phyloP scores from a whole-genome alignment of 2,329 filamentous ascomycete species.

The Penicillium nordicum region DNA sequence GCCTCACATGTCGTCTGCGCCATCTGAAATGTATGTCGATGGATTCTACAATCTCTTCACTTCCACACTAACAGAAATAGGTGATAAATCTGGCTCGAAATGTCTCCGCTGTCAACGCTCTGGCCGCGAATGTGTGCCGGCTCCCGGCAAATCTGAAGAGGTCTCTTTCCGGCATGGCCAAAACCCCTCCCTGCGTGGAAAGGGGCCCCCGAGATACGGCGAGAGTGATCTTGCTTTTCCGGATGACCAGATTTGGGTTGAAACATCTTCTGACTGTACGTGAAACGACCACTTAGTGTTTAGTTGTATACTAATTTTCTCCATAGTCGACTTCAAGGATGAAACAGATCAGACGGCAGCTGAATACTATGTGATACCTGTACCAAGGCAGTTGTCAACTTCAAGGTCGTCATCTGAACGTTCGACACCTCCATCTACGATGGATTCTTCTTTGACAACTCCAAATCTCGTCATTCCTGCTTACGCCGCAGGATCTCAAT shows the following conservation, averaged over 20 bases:
- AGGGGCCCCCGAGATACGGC: slow-evolving; percentile 35
- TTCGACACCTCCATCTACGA: slow-evolving; percentile 25
- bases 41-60: not conserved
- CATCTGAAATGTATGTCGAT: slow-evolving; percentile 35
- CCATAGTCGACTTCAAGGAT: slow-evolving; percentile 35
- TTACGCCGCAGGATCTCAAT: slow-evolving; percentile 9
- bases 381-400: slow-evolving; percentile 14
- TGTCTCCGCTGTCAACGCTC: slow-evolving; percentile 38
- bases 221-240: slow-evolving; percentile 36
- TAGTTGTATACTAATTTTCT: slow-evolving; percentile 1
- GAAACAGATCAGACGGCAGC: slow-evolving; percentile 36
- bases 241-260: slow-evolving; percentile 33
- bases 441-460: slow-evolving; percentile 21
- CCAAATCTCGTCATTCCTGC: slow-evolving; percentile 11
- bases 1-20: slow-evolving; percentile 39
- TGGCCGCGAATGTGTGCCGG: slow-evolving; percentile 35
- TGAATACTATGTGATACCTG: slow-evolving; percentile 32
- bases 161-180: slow-evolving; percentile 39
- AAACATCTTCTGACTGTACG: slow-evolving; percentile 30
- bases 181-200: slow-evolving; percentile 34
- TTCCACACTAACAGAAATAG: slow-evolving; percentile 11
- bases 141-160: slow-evolving; percentile 34
- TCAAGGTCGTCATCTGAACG: slow-evolving; percentile 25
- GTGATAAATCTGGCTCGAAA: slow-evolving; percentile 35
- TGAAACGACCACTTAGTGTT: not conserved